Evolutionary conservation across 768 basidiomycete genomes (phyloP), one percentile per base, ranked within the genome.

Genomic region (Suillus cothurnatus): DNA sequence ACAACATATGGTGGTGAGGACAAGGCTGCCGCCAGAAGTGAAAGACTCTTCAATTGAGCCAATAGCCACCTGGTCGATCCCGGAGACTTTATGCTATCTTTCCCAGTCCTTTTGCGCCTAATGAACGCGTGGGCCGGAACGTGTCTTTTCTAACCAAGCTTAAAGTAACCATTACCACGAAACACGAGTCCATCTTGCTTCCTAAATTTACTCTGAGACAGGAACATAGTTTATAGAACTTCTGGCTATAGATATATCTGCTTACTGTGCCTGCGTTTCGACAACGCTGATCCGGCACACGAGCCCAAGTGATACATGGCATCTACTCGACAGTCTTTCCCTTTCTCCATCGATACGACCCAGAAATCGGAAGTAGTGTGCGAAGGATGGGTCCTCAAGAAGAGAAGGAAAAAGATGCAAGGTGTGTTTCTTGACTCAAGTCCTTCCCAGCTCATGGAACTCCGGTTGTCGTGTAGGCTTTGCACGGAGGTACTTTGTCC

Each of bases 351-450:
- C 61, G 47, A 31, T 47, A 57, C 64, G 34, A 62, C 60, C 31
- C 66, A 74, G 31, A 59, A 21, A 4, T 23, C 58, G 17, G 71
- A 69, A 36, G 72, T 87, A 59, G 67, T 90, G 5, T 82, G 78
- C 60, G 83, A 91, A 70, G 93, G 93, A 79, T 94, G 92, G 92
- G 78, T 94, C 6, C 81, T 94, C 66, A 94, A 94, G 81, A 95
- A 95, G 78, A 82, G 93, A 69, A 81, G 93, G 68, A 93, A 92
- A 83, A 92, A 86, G 80, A 89, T 94, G 90, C 93, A 94, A 81
- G 93, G 93, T 88, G 69, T 59, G 76, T 63, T 62, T 45, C 47
- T 55, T 41, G 9, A 38, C 55, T 23, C 26, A 26, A 50, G 26
- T 43, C 47, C 4, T 12, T 68, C 34, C 28, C 36, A 26, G 28